Evolutionary conservation across 176 grass and related monocot genomes (phyloP).

Genomic region (Bothriochloa decipiens): DNA sequence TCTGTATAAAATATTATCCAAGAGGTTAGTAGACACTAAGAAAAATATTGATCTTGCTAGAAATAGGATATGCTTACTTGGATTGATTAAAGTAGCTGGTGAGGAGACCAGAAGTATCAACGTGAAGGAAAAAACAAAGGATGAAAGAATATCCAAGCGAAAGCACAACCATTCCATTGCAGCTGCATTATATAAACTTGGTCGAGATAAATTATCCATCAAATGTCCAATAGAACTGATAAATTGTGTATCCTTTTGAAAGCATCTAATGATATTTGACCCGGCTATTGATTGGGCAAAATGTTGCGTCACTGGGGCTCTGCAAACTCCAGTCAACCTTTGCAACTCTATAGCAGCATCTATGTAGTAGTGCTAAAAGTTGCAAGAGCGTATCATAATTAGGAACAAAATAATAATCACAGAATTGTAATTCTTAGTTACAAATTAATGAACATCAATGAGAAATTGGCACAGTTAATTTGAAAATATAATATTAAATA

Average conservation of each 20-base stretch:
- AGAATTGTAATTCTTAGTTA: background rate
- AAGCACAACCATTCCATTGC: slow-evolving; percentile 66
- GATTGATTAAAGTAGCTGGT: slow-evolving; percentile 49
- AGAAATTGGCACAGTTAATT: background rate
- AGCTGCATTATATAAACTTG: slow-evolving; percentile 56
- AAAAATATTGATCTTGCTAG: background rate
- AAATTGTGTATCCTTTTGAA: slow-evolving; percentile 57
- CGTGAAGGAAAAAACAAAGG: slow-evolving; percentile 58
- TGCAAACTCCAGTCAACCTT: slow-evolving; percentile 42
- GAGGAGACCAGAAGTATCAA: slow-evolving; percentile 50
- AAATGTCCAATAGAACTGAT: slow-evolving; percentile 34
- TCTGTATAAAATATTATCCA: slow-evolving; percentile 35
- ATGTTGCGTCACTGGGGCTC: slow-evolving; percentile 49
- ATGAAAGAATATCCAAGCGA: slow-evolving; percentile 66
- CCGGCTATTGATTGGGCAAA: slow-evolving; percentile 62
- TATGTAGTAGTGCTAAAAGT: slow-evolving; percentile 48
- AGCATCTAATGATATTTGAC: slow-evolving; percentile 67
- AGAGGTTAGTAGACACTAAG: background rate
- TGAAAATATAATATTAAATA: background rate
- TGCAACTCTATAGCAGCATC: slow-evolving; percentile 41
- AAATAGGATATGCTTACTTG: slow-evolving; percentile 41
- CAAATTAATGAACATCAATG: background rate
- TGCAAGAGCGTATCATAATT: background rate
- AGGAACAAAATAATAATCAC: background rate
- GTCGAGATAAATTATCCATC: slow-evolving; percentile 56